These are phyloP conservation scores for Yamadazyma atlantica DNA, from an alignment of 1,139 yeast species.

Conservation along the genomic window DNA sequence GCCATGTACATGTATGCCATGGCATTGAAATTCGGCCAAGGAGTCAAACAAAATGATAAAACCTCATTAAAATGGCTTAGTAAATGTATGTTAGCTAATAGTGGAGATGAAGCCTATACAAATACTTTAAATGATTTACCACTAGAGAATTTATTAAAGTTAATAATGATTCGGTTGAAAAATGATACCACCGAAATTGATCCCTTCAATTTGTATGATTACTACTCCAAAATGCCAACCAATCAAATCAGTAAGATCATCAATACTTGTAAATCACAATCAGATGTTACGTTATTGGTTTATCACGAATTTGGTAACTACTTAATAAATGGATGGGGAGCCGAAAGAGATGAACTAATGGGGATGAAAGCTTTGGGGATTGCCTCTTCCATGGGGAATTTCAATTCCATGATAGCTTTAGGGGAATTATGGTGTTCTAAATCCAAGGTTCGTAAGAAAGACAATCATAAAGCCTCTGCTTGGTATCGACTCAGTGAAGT, in stretches of 20 bases:
- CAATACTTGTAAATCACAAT: constrained; percentile 25
- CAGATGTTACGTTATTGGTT: constrained; percentile 31
- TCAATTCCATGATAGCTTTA: constrained; percentile 68
- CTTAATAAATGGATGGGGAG: constrained; percentile 61
- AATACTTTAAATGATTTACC: constrained; percentile 28
- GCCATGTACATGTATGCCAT: constrained; percentile 75
- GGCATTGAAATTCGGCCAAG: constrained; percentile 70
- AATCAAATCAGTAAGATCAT: constrained; percentile 28
- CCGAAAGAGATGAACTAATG: constrained; percentile 51
- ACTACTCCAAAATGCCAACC: constrained; percentile 27
- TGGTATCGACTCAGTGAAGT: constrained; percentile 70
- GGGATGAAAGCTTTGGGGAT: constrained; percentile 64
- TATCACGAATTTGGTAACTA: constrained; percentile 62
- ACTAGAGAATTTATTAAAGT: constrained; percentile 31
- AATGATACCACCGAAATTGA: constrained; percentile 27
- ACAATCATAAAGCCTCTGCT: constrained; percentile 63
- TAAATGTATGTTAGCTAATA: constrained; percentile 27
- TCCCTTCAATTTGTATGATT: constrained; percentile 26
- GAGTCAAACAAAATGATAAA: constrained; percentile 58
- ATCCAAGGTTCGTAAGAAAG: constrained; percentile 56
- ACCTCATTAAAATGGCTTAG: constrained; percentile 65
- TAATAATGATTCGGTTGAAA: constrained; percentile 26
- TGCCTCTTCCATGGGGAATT: constrained; percentile 69
- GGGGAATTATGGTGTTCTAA: constrained; percentile 69
- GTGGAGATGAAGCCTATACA: constrained; percentile 10